Percentiles rank a stretch among this genome's conserved stretches.
phyloP scores from a whole-genome alignment of 306 rosid genomes.

The Senna siamea region DNA sequence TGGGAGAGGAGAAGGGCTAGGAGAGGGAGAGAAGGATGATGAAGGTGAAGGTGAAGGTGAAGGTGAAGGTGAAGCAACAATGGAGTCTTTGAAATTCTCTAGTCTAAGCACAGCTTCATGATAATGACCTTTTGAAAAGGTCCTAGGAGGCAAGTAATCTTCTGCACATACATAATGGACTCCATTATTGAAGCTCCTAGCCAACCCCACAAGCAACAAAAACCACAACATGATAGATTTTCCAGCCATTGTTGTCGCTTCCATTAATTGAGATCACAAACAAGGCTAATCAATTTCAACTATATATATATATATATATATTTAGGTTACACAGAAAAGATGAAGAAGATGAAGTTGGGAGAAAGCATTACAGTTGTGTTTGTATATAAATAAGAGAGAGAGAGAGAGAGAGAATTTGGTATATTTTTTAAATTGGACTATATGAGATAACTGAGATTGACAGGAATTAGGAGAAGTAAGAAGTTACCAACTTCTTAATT shows the following conservation, averaged over 20 bases:
- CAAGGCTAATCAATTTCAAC: too few species aligned
- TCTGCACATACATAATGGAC: not conserved
- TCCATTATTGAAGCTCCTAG: too few species aligned
- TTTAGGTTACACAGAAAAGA: too few species aligned
- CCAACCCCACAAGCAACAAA: too few species aligned
- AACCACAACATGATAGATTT: too few species aligned
- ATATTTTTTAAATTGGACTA: too few species aligned
- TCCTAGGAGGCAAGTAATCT: conserved; percentile 23
- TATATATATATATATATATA: too few species aligned
- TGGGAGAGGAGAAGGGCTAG: conserved; percentile 31
- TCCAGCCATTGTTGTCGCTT: too few species aligned
- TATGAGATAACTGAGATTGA: too few species aligned
- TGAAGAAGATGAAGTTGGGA: conserved; percentile 37
- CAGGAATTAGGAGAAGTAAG: too few species aligned
- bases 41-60: conserved; percentile 37
- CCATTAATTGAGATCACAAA: too few species aligned
- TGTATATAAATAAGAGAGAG: conserved; percentile 28
- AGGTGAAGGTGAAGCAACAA: conserved; percentile 36
- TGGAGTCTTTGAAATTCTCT: conserved; percentile 51
- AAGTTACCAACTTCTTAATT: too few species aligned
- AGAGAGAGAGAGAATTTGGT: conserved; percentile 27
- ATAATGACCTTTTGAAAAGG: conserved; percentile 24
- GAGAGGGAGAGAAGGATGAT: conserved; percentile 31
- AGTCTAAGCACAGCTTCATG: conserved; percentile 42
- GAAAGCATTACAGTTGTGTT: conserved; percentile 38